phyloP scores from a whole-genome alignment of 768 basidiomycete species.

The Cyclocybe aegerita region DNA sequence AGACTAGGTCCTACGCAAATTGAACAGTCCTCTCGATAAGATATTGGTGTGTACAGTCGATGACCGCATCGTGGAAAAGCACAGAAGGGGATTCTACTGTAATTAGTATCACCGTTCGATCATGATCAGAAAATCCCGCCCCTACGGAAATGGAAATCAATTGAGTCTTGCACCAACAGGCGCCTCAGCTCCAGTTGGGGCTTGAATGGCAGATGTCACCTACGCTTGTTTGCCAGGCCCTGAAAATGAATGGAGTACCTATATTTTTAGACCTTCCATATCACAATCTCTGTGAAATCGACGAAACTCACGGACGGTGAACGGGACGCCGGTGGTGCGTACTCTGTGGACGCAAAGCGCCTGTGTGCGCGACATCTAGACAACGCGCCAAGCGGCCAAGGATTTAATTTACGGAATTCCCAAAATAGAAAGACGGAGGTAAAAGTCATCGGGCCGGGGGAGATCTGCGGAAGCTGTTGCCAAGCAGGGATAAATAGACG shows the following conservation, averaged over 20 bases:
- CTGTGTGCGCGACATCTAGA: neutral
- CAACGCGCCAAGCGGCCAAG: neutral
- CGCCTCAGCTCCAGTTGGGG: no score
- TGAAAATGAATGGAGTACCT: neutral
- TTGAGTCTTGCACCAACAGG: no score
- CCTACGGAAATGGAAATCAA: neutral
- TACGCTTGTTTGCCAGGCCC: neutral
- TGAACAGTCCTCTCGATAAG: no score
- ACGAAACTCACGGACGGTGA: no score
- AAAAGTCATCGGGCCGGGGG: neutral
- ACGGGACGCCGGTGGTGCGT: neutral
- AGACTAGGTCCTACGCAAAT: no score
- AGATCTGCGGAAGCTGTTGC: constrained; percentile 8
- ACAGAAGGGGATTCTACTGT: neutral
- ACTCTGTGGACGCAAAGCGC: neutral
- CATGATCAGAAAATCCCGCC: constrained; percentile 1
- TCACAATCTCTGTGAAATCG: neutral
- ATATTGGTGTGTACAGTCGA: no score
- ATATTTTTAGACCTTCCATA: neutral
- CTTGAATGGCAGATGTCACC: neutral
- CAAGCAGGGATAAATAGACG: constrained; percentile 10
- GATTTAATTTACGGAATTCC: neutral
- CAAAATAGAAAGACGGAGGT: neutral
- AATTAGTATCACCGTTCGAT: neutral
- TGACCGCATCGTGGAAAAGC: no score